Percentiles rank a stretch among this genome's conserved stretches.
Evolutionary conservation across 768 basidiomycete species (phyloP).

Genomic region (Strobilomyces dryophilus): DNA sequence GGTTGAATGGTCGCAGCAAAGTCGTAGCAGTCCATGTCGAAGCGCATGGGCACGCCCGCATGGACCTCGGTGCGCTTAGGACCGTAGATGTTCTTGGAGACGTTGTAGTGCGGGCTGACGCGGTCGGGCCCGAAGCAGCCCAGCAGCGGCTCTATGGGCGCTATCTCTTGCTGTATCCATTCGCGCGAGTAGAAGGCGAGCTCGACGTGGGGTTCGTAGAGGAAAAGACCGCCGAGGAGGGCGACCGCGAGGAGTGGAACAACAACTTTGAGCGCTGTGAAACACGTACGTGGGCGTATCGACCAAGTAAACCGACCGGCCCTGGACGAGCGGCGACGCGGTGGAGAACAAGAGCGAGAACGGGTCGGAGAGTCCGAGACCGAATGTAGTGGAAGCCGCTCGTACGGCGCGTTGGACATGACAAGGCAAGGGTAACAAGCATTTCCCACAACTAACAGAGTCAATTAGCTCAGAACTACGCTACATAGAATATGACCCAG

Average conservation of each 20-base stretch:
- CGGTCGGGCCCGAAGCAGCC: constrained; percentile 70
- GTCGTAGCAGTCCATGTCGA: constrained; percentile 89
- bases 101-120: constrained; percentile 64
- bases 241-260: constrained; percentile 36
- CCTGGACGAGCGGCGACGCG: constrained; percentile 19
- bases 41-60: constrained; percentile 70
- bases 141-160: constrained; percentile 54
- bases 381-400: constrained; percentile 49
- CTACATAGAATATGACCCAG: background rate
- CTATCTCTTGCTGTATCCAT: constrained; percentile 75
- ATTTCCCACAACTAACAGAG: background rate
- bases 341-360: constrained; percentile 27
- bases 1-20: constrained; percentile 78
- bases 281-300: constrained; percentile 35
- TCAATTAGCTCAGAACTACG: background rate
- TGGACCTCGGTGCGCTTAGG: constrained; percentile 68
- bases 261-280: constrained; percentile 41
- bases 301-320: constrained; percentile 21
- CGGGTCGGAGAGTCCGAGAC: constrained; percentile 28
- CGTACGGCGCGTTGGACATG: constrained; percentile 42
- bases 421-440: background rate
- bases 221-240: constrained; percentile 46
- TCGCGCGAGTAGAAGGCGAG: constrained; percentile 69
- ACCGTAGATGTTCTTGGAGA: constrained; percentile 59
- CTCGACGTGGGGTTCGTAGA: constrained; percentile 86